phyloP scores from a whole-genome alignment of 208 protist genomes.

The Porcisia hertigi region DNA sequence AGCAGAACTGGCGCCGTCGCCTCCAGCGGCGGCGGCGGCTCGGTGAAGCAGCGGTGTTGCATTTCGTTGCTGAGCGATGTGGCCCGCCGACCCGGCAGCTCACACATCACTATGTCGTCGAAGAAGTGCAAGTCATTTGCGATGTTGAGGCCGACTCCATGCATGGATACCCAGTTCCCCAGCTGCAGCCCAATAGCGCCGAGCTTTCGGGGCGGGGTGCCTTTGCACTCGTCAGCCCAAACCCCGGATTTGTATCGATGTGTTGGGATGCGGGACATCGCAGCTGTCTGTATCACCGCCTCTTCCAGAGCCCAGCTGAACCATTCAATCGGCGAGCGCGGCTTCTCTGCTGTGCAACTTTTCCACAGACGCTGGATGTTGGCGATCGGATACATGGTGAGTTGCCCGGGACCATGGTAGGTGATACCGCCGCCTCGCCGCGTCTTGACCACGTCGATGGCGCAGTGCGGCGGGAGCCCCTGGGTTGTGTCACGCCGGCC shows the following conservation, averaged over 20 bases:
- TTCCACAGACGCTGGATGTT: slow-evolving; percentile 81
- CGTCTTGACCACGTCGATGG: slow-evolving; percentile 68
- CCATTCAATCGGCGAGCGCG: slow-evolving; percentile 84
- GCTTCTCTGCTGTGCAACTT: slow-evolving; percentile 47
- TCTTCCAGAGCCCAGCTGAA: slow-evolving; percentile 79
- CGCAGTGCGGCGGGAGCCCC: slow-evolving; percentile 43
- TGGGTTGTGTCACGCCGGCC: slow-evolving; percentile 75
- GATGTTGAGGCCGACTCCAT: slow-evolving; percentile 83
- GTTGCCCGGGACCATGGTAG: slow-evolving; percentile 87
- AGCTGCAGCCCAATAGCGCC: slow-evolving; percentile 88
- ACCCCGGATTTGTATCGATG: slow-evolving; percentile 73
- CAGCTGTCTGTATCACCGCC: slow-evolving; percentile 67
- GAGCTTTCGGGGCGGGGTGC: slow-evolving; percentile 53
- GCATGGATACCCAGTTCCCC: slow-evolving; percentile 89
- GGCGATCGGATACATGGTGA: slow-evolving; percentile 87
- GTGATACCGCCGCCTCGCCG: slow-evolving; percentile 84
- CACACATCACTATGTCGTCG: slow-evolving; percentile 86
- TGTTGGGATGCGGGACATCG: slow-evolving; percentile 56
- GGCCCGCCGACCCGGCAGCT: slow-evolving; percentile 63
- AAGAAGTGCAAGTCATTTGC: slow-evolving; percentile 67
- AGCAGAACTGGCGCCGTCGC: slow-evolving; percentile 19
- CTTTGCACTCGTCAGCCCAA: slow-evolving; percentile 55
- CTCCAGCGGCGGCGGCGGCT: slow-evolving; percentile 5
- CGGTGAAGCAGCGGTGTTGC: not conserved
- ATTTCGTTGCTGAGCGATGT: slow-evolving; percentile 68